Conservation (phyloP, 768 basidiomycete genomes). For the Rhizopogon vulgaris region DNA sequence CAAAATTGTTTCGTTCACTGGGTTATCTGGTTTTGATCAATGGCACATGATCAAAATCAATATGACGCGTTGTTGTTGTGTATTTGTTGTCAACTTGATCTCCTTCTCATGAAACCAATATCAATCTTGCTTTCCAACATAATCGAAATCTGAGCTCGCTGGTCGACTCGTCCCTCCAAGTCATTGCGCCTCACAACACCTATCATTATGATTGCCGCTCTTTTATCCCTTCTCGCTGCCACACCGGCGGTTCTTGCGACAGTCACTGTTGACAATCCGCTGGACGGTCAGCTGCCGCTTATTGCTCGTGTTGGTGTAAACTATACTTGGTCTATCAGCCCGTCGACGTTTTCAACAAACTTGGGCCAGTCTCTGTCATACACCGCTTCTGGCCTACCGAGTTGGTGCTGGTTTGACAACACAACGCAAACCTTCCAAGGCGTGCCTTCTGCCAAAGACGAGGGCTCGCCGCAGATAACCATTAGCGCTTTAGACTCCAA, state of each 20-base stretch:
- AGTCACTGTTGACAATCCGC: constrained; percentile 49
- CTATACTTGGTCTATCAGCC: constrained; percentile 68
- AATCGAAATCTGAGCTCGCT: constrained; percentile 42
- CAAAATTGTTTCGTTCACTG: constrained; percentile 1
- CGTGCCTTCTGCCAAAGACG: constrained; percentile 55
- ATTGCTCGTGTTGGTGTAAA: constrained; percentile 62
- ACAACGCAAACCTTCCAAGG: constrained; percentile 58
- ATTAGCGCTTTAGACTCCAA: constrained; percentile 56
- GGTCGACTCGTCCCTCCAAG: constrained; percentile 45
- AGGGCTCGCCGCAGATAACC: constrained; percentile 54
- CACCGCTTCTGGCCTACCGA: constrained; percentile 52
- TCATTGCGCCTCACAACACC: constrained; percentile 40
- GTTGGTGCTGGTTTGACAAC: constrained; percentile 75
- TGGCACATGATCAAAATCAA: constrained; percentile 22
- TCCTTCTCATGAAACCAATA: constrained; percentile 2
- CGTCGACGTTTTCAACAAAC: constrained; percentile 55
- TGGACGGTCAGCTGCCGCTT: constrained; percentile 68
- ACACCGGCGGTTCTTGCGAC: constrained; percentile 36
- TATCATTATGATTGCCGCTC: constrained; percentile 60
- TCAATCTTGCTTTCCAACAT: constrained; percentile 1
- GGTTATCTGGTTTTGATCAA: constrained; percentile 8
- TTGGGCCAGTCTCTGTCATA: constrained; percentile 42
- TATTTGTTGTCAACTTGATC: constrained; percentile 9
- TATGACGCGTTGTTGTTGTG: constrained; percentile 14
- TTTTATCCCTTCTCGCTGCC: constrained; percentile 44